Evolutionary conservation across 495 filamentous ascomycete genomes (phyloP).

Genomic region (Antarctomyces pellizariae): DNA sequence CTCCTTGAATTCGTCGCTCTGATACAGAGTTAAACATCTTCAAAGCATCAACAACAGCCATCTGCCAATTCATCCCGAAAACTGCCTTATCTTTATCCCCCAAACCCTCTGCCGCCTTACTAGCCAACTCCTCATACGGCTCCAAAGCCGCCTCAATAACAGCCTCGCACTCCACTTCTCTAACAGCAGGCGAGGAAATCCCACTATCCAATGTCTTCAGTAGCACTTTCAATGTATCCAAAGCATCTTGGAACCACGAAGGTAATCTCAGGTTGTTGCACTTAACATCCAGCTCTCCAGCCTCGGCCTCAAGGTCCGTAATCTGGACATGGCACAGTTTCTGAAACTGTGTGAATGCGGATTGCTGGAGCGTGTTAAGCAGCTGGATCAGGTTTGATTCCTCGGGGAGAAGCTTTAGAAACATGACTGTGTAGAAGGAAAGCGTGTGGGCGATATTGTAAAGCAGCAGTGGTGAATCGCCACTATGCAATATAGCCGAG

Average conservation of each 20-base stretch:
- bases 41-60: conserved; percentile 29
- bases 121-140: conserved; percentile 57
- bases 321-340: conserved; percentile 56
- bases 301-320: conserved; percentile 43
- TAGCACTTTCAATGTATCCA: conserved; percentile 45
- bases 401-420: conserved; percentile 49
- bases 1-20: conserved; percentile 16
- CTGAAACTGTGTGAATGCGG: conserved; percentile 66
- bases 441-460: conserved; percentile 81
- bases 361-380: conserved; percentile 40
- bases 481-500: conserved; percentile 76
- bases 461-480: conserved; percentile 69
- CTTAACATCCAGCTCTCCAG: too few species aligned
- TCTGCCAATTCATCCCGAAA: conserved; percentile 63
- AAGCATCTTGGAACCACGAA: conserved; percentile 59
- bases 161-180: conserved; percentile 45
- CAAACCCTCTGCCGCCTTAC: conserved; percentile 39
- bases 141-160: conserved; percentile 68
- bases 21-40: conserved; percentile 32
- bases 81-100: conserved; percentile 34
- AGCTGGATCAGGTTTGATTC: conserved; percentile 46
- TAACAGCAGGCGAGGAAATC: conserved; percentile 26
- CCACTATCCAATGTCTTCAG: conserved; percentile 77
- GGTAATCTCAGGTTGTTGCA: conserved; percentile 64
- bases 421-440: conserved; percentile 70